Percentiles rank a stretch among this genome's conserved stretches.
phyloP scores from a whole-genome alignment of 1,139 yeast species.

The Yamadazyma taylorii region DNA sequence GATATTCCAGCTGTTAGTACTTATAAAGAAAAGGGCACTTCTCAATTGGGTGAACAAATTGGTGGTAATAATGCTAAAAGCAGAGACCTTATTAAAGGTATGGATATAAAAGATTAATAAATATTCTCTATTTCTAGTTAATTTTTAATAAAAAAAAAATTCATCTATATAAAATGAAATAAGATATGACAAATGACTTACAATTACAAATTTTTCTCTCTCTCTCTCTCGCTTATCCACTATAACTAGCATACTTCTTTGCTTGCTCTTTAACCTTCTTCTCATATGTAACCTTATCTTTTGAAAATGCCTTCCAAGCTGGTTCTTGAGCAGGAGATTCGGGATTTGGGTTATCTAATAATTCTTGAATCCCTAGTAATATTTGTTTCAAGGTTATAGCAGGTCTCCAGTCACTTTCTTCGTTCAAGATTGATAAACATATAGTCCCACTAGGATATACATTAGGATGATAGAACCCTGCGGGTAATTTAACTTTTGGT shows the following conservation, averaged over 20 bases:
- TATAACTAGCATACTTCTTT: conserved; percentile 50
- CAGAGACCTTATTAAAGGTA: conserved; percentile 40
- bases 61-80: conserved; percentile 32
- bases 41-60: conserved; percentile 64
- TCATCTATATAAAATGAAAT: no score
- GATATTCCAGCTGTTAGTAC: conserved; percentile 98
- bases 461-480: conserved; percentile 92
- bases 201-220: no score
- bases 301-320: conserved; percentile 84
- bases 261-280: conserved; percentile 83
- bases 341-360: conserved; percentile 87
- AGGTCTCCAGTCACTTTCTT: conserved; percentile 98
- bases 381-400: conserved; percentile 91
- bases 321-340: conserved; percentile 97
- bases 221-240: no score
- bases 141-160: no score
- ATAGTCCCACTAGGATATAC: conserved; percentile 97
- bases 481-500: conserved; percentile 86
- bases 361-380: conserved; percentile 87
- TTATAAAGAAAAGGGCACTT: conserved; percentile 90
- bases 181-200: no score
- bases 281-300: conserved; percentile 67
- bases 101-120: conserved; percentile 1
- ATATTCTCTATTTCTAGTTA: no score
- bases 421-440: conserved; percentile 88